phyloP scores from a whole-genome alignment of 1,139 yeast species.

The Pichia sp. region DNA sequence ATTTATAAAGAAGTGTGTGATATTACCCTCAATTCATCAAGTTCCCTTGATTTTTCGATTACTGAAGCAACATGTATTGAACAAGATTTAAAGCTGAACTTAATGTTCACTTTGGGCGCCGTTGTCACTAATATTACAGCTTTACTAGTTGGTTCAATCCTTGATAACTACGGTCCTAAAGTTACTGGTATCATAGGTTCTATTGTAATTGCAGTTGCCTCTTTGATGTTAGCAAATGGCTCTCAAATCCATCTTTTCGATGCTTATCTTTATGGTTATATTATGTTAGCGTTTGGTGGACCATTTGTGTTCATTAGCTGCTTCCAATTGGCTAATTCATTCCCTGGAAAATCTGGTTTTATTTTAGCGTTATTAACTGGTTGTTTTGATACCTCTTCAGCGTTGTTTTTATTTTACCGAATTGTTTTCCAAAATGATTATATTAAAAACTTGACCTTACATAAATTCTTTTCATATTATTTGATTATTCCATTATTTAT shows the following conservation, averaged over 20 bases:
- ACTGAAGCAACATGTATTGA: slow-evolving; percentile 43
- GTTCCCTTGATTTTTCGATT: neutral
- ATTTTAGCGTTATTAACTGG: slow-evolving; percentile 5
- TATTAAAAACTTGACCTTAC: slow-evolving; percentile 32
- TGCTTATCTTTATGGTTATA: slow-evolving; percentile 58
- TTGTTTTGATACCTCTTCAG: slow-evolving; percentile 25
- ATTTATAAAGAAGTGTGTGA: slow-evolving; percentile 62
- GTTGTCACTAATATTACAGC: slow-evolving; percentile 83
- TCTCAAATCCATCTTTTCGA: slow-evolving; percentile 37
- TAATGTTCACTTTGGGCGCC: slow-evolving; percentile 80
- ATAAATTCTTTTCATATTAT: slow-evolving; percentile 58
- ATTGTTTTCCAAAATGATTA: slow-evolving; percentile 45
- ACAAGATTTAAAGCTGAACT: slow-evolving; percentile 76
- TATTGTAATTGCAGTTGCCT: slow-evolving; percentile 45
- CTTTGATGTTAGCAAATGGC: slow-evolving; percentile 40
- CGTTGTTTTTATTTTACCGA: slow-evolving; percentile 63
- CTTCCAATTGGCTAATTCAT: slow-evolving; percentile 67
- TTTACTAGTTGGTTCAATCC: slow-evolving; percentile 68
- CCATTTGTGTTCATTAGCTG: slow-evolving; percentile 79
- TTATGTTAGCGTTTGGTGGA: slow-evolving; percentile 68
- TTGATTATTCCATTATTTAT: slow-evolving; percentile 70
- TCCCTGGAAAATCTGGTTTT: slow-evolving; percentile 39
- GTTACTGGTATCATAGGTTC: slow-evolving; percentile 75
- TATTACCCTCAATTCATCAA: slow-evolving; percentile 13
- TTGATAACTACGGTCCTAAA: slow-evolving; percentile 77